Base-by-base conservation (phyloP, 2,329 filamentous ascomycete genomes). In the Aureobasidium melanogenum region DNA sequence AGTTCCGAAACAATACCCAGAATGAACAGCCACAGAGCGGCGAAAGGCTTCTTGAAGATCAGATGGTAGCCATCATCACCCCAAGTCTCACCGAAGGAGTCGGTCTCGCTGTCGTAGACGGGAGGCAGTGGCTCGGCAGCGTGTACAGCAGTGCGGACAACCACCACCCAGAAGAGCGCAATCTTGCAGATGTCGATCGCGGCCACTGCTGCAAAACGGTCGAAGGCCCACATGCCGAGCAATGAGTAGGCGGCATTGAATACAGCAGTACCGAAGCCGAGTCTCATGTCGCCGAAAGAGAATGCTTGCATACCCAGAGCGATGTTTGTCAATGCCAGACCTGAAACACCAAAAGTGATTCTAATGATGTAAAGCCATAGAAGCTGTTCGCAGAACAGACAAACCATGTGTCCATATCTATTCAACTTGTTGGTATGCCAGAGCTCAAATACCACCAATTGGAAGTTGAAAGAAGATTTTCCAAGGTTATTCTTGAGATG, bases 351-450 rank as follows among this genome's bases (percentile, higher is more conserved):
- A 22, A 62, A 62, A 4, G 60, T 62, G 32, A 57, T 34, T 24
- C 52, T 55, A 22, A 57, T 57, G 14, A 57, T 62, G 43, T 48
- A 56, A 1, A 62, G 51, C 60, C 60, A 62, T 8, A 62, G 48
- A 19, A 62, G 41, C 30, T 62, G 50, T 36, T 62, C 60, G 24
- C 41, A 62, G 43, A 62, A 62, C 17, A 62, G 32, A 43, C 60
- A 62, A 9, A 62, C 50, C 60, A 62, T 62, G 43, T 62, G 60
- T 5, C 47, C 60, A 57, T 62, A 57, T 62, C 60, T 43, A 32
- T 62, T 62, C 32, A 62, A 34, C 43, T 62, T 62, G 60, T 62
- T 57, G 10, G 60, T 62, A 36, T 62, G 60, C 60, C 60, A 62
- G 2, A 62, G 60, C 43, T 62, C 60, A 36, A 62, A 62, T 3